phyloP scores from a whole-genome alignment of 371 early-diverging fungal species.

The Rhizoclosmatium hyalinum region DNA sequence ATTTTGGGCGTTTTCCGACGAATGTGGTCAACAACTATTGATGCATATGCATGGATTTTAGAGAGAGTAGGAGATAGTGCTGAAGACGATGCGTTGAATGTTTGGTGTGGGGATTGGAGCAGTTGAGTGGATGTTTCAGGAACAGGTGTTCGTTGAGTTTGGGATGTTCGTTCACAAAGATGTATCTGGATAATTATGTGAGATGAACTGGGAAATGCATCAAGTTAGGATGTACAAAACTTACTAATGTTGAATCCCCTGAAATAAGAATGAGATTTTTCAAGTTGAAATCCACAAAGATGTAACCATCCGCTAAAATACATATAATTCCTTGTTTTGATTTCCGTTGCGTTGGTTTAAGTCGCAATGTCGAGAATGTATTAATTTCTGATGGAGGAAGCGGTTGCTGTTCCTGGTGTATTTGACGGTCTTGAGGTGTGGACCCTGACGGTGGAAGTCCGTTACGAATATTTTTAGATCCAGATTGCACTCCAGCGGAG shows the following conservation, averaged over 20 bases:
- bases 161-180: constrained; percentile 33
- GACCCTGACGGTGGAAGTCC: not conserved
- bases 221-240: not conserved
- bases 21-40: constrained; percentile 54
- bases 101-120: not conserved
- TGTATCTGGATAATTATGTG: constrained; percentile 16
- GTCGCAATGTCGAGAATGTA: constrained; percentile 50
- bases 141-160: not conserved
- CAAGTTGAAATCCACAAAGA: constrained; percentile 50
- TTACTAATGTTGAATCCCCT: constrained; percentile 41
- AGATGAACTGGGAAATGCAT: not conserved
- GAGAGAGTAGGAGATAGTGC: constrained; percentile 36
- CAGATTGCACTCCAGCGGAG: not conserved
- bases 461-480: not conserved
- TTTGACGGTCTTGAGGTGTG: not conserved
- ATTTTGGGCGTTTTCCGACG: constrained; percentile 64
- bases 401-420: constrained; percentile 11
- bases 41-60: constrained; percentile 51
- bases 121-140: not conserved
- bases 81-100: not conserved
- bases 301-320: constrained; percentile 44
- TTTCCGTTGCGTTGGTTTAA: constrained; percentile 57
- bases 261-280: constrained; percentile 44
- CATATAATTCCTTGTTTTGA: constrained; percentile 57
- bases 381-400: constrained; percentile 16